Percentiles rank a stretch among this genome's conserved stretches.
Conservation (phyloP, 108 stramenopile genomes). For the Cyclotella sp. region DNA sequence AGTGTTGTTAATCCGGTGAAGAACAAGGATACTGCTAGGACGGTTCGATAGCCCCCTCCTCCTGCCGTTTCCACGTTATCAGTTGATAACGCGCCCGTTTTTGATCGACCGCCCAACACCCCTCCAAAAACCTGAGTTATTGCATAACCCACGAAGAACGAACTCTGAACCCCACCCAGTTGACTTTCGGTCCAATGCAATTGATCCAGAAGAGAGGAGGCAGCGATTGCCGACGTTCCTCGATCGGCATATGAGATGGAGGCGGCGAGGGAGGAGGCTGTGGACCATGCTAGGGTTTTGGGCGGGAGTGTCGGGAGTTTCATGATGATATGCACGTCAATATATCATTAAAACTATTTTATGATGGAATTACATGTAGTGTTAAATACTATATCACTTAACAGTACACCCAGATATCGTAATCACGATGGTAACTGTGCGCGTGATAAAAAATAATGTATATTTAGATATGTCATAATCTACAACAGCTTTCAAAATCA, state of each 20-base stretch:
- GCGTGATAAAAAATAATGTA: too few species aligned
- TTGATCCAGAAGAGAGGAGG: conserved; percentile 31
- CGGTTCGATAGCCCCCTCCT: conserved; percentile 26
- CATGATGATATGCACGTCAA: too few species aligned
- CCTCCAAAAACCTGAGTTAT: conserved; percentile 49
- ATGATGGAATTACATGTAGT: too few species aligned
- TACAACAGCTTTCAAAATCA: too few species aligned
- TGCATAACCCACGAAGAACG: conserved; percentile 46
- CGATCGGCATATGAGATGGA: conserved; percentile 53
- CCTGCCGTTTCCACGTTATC: neutral
- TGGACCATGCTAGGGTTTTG: conserved; percentile 23
- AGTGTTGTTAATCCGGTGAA: conserved; percentile 42
- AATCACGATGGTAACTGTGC: too few species aligned
- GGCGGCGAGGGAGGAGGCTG: conserved; percentile 41
- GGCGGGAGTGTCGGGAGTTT: conserved; percentile 26
- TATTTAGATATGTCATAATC: too few species aligned
- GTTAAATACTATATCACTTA: too few species aligned
- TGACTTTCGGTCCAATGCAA: conserved; percentile 43
- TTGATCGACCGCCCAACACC: conserved; percentile 22
- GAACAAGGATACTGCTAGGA: conserved; percentile 32
- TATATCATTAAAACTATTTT: too few species aligned
- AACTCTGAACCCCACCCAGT: conserved; percentile 37
- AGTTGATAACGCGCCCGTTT: neutral
- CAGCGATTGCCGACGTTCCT: conserved; percentile 41
- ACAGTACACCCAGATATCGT: too few species aligned